A percentile compares a stretch with the other conserved stretches of the same genome.
Conservation (phyloP, 148 eudicot genomes). For the Fagopyrum homotropicum region DNA sequence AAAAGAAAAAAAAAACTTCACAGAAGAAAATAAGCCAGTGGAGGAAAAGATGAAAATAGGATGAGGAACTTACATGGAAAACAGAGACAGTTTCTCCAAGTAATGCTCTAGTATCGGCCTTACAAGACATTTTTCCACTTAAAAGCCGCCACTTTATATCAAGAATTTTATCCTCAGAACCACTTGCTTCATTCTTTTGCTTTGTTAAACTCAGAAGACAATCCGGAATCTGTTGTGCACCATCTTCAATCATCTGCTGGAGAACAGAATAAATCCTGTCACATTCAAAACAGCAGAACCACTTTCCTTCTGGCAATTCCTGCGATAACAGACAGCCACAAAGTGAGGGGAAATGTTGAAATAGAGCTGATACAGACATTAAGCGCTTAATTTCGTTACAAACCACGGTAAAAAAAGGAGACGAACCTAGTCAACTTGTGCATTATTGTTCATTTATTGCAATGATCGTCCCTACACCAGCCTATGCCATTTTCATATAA, state of each 20-base stretch:
- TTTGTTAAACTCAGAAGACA: conserved; percentile 28
- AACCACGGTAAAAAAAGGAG: too few species aligned
- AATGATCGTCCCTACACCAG: too few species aligned
- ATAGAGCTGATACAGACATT: too few species aligned
- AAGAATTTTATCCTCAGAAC: conserved; percentile 22
- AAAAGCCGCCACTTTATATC: conserved; percentile 74
- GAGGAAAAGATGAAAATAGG: not conserved
- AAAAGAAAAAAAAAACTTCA: not conserved
- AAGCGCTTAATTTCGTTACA: too few species aligned
- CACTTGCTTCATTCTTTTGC: conserved; percentile 38
- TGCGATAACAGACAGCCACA: conserved; percentile 61
- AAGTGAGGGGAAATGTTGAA: conserved; percentile 4
- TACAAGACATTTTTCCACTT: conserved; percentile 41
- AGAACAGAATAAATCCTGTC: conserved; percentile 36
- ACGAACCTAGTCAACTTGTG: too few species aligned
- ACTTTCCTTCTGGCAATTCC: conserved; percentile 66
- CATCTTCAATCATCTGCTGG: conserved; percentile 34
- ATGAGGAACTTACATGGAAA: conserved; percentile 49
- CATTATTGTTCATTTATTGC: too few species aligned
- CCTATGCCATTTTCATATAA: too few species aligned
- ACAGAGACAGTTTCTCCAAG: conserved; percentile 63
- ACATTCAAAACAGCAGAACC: conserved; percentile 65
- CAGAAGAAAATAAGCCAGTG: not conserved
- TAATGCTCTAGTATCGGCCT: conserved; percentile 38
- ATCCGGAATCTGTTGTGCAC: conserved; percentile 44